These are phyloP conservation scores for Infundibulicybe gibba DNA, from an alignment of 768 basidiomycete genomes.

Conservation along the genomic window DNA sequence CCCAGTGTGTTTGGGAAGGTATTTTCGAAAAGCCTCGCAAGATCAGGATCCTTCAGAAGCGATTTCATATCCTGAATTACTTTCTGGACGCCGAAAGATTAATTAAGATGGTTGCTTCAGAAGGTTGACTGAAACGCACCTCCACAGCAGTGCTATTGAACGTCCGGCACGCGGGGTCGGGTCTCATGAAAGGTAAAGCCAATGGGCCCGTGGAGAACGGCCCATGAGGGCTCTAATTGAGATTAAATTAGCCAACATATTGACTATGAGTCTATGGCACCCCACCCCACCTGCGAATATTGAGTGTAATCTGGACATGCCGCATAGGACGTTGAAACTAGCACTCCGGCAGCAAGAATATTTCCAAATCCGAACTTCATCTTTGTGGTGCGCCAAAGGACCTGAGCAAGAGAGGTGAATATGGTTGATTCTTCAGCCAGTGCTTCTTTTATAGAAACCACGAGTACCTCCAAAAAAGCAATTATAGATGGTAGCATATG, in stretches of 20 bases:
- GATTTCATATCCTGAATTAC: conserved; percentile 73
- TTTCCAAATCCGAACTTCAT: conserved; percentile 17
- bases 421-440: not conserved
- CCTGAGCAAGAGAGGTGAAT: conserved; percentile 1
- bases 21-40: conserved; percentile 78
- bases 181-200: conserved; percentile 70
- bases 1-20: conserved; percentile 82
- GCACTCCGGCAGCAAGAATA: conserved; percentile 17
- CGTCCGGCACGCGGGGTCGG: conserved; percentile 63
- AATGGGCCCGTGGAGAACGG: conserved; percentile 57
- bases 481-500: conserved; percentile 1
- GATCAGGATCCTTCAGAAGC: conserved; percentile 70
- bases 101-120: not conserved
- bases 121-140: conserved; percentile 29
- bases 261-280: too few relatives aligned
- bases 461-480: conserved; percentile 5
- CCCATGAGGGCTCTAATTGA: conserved; percentile 52
- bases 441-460: conserved; percentile 9
- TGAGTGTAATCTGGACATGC: conserved; percentile 61
- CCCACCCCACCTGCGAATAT: conserved; percentile 49
- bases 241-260: conserved; percentile 2
- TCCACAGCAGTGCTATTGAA: conserved; percentile 77
- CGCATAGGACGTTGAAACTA: conserved; percentile 23
- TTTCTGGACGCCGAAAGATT: conserved; percentile 35
- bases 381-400: conserved; percentile 10